Conservation (phyloP, 768 basidiomycete species). For the Tubosaeta sp. region DNA sequence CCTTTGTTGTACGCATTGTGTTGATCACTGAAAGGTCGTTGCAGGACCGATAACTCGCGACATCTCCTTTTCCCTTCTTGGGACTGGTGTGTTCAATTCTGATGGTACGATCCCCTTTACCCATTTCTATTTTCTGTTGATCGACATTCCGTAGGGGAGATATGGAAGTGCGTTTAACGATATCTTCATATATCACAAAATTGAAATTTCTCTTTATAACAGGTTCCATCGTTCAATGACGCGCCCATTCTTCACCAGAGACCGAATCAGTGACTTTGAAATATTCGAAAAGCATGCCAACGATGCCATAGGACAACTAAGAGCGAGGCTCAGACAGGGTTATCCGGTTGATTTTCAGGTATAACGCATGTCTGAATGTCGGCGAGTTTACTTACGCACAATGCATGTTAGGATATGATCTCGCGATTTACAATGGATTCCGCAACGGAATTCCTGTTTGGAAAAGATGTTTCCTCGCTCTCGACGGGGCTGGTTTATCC, state of each 20-base stretch:
- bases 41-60: slow-evolving; percentile 6
- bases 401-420: slow-evolving; percentile 40
- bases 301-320: slow-evolving; percentile 43
- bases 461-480: slow-evolving; percentile 44
- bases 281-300: slow-evolving; percentile 49
- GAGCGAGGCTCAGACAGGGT: slow-evolving; percentile 40
- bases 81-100: slow-evolving; percentile 57
- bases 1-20: background rate
- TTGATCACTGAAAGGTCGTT: background rate
- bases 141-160: slow-evolving; percentile 37
- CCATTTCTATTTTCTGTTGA: background rate
- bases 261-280: slow-evolving; percentile 53
- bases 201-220: background rate
- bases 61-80: slow-evolving; percentile 35
- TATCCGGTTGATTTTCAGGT: slow-evolving; percentile 56
- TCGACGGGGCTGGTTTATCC: slow-evolving; percentile 48
- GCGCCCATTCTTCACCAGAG: slow-evolving; percentile 56
- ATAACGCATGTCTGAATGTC: background rate
- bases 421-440: slow-evolving; percentile 58
- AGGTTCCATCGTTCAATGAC: slow-evolving; percentile 60
- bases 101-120: slow-evolving; percentile 35
- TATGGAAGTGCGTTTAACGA: slow-evolving; percentile 47
- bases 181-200: background rate
- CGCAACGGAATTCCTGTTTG: slow-evolving; percentile 56
- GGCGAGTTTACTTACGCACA: background rate